phyloP scores from a whole-genome alignment of 2,329 filamentous ascomycete genomes.

The Thelonectria discophora region DNA sequence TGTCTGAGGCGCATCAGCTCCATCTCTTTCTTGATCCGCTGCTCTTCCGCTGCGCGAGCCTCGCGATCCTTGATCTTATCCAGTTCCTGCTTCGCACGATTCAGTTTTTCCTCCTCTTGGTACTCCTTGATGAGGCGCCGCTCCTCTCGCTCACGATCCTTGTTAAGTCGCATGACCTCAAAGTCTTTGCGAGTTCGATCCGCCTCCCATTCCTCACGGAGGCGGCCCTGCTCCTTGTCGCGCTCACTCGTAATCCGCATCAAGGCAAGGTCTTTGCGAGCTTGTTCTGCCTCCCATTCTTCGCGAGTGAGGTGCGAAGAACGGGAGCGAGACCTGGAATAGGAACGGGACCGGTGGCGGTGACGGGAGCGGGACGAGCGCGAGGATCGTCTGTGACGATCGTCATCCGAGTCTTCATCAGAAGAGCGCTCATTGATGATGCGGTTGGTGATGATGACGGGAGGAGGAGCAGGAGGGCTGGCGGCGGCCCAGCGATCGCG shows the following conservation, averaged over 20 bases:
- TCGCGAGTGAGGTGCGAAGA: conserved; percentile 54
- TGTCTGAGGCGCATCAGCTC: conserved; percentile 61
- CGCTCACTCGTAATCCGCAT: conserved; percentile 36
- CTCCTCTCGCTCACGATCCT: conserved; percentile 48
- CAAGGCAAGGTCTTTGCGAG: conserved; percentile 37
- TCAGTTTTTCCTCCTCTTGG: conserved; percentile 59
- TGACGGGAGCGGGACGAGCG: conserved; percentile 38
- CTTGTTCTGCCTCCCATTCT: conserved; percentile 49
- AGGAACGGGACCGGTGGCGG: conserved; percentile 41
- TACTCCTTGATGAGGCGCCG: conserved; percentile 51
- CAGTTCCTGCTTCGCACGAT: conserved; percentile 58
- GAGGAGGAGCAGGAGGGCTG: conserved; percentile 48
- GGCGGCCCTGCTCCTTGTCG: conserved; percentile 49
- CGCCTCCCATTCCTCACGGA: conserved; percentile 52
- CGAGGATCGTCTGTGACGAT: conserved; percentile 43
- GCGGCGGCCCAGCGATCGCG: conserved; percentile 56
- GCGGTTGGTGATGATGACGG: conserved; percentile 67
- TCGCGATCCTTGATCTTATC: conserved; percentile 57
- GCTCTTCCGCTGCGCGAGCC: conserved; percentile 59
- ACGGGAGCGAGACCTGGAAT: conserved; percentile 45
- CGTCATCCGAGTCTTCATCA: conserved; percentile 47
- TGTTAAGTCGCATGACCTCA: conserved; percentile 31
- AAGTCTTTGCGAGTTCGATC: conserved; percentile 38
- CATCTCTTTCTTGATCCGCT: conserved; percentile 61
- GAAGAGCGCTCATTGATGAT: conserved; percentile 61